A percentile compares a stretch with the other conserved stretches of the same genome.
Evolutionary conservation across 768 basidiomycete genomes (phyloP).

Genomic region (Agaricus sinodeliciosus): DNA sequence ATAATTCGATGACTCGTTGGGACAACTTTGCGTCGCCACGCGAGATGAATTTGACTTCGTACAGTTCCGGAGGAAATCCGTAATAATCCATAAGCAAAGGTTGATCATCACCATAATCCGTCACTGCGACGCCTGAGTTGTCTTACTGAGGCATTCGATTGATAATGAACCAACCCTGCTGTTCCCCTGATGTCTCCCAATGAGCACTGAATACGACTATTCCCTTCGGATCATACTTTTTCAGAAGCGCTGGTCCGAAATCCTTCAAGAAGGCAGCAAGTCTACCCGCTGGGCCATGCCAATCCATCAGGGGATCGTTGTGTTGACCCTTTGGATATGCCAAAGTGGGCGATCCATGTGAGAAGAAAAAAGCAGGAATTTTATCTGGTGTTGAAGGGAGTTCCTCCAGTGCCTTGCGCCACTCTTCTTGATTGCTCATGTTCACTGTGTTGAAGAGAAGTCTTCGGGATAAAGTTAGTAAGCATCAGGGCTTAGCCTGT

Average conservation of each 20-base stretch:
- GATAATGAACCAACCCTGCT: conserved; percentile 38
- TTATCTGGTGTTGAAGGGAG: conserved; percentile 51
- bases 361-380: conserved; percentile 75
- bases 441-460: neutral
- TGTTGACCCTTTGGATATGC: conserved; percentile 25
- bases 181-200: conserved; percentile 62
- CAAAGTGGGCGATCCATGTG: conserved; percentile 57
- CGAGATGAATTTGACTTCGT: conserved; percentile 62
- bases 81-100: conserved; percentile 73
- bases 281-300: conserved; percentile 44
- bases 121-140: conserved; percentile 36
- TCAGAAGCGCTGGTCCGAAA: conserved; percentile 57
- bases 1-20: conserved; percentile 52
- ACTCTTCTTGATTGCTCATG: conserved; percentile 24
- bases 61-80: conserved; percentile 54
- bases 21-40: conserved; percentile 53
- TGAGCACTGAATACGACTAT: conserved; percentile 81
- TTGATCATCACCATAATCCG: conserved; percentile 73
- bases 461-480: neutral
- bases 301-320: conserved; percentile 18
- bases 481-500: neutral
- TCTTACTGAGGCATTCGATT: neutral
- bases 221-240: conserved; percentile 73
- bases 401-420: conserved; percentile 46
- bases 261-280: conserved; percentile 53